Percentiles rank a stretch among this genome's conserved stretches.
Conservation (phyloP, 176 grass and related monocot species). For the Calamus simplicifolius region DNA sequence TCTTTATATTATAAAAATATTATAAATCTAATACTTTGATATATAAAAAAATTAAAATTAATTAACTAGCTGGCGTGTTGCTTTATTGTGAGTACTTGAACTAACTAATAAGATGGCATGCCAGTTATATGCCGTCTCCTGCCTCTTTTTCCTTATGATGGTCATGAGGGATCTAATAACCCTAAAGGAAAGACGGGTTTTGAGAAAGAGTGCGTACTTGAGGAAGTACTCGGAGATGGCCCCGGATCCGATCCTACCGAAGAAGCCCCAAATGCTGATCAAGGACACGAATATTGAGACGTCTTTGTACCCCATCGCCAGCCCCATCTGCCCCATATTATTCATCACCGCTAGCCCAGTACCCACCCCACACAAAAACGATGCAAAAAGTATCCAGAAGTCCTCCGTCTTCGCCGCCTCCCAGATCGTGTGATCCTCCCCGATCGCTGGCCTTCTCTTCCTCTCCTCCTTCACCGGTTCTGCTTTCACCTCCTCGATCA, state of each 20-base stretch:
- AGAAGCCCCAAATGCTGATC: slow-evolving; percentile 96
- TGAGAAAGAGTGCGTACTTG: slow-evolving; percentile 39
- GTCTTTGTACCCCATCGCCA: slow-evolving; percentile 77
- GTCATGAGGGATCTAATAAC: too few species aligned
- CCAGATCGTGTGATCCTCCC: slow-evolving; percentile 84
- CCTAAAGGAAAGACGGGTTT: too few species aligned
- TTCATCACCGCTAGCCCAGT: slow-evolving; percentile 94
- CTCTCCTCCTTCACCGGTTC: neutral
- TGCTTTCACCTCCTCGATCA: neutral
- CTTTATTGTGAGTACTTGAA: too few species aligned
- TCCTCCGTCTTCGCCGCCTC: slow-evolving; percentile 55
- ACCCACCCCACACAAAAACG: slow-evolving; percentile 78
- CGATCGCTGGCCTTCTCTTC: slow-evolving; percentile 40
- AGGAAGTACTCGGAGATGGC: slow-evolving; percentile 94
- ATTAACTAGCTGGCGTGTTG: too few species aligned
- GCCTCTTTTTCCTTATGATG: too few species aligned
- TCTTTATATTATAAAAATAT: too few species aligned
- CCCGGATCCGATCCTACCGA: slow-evolving; percentile 85
- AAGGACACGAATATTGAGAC: slow-evolving; percentile 95
- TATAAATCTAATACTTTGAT: too few species aligned
- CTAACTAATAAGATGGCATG: too few species aligned
- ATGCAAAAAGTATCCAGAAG: slow-evolving; percentile 87
- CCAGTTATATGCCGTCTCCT: too few species aligned
- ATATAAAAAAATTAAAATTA: too few species aligned
- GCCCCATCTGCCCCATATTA: slow-evolving; percentile 95